Conservation (phyloP, 768 basidiomycete genomes). For the Podaxis mareebaensis region DNA sequence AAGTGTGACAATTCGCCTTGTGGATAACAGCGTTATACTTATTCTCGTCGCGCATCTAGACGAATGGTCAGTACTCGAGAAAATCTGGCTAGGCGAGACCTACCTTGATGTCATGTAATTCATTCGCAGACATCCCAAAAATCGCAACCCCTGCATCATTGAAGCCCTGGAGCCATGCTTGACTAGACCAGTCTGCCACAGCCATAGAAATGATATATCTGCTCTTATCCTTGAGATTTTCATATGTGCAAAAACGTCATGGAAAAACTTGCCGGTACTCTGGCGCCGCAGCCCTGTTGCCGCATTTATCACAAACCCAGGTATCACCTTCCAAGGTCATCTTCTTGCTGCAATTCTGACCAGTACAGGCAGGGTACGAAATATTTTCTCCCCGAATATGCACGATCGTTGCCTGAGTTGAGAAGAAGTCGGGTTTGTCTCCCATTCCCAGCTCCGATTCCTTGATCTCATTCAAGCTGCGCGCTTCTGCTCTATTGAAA, state of each 20-base stretch:
- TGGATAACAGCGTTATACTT: constrained; percentile 61
- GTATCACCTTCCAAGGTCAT: constrained; percentile 63
- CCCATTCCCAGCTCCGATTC: constrained; percentile 71
- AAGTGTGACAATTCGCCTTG: constrained; percentile 66
- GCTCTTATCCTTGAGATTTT: constrained; percentile 3
- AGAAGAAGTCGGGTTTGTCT: constrained; percentile 82
- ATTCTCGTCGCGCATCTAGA: constrained; percentile 58
- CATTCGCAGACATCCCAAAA: constrained; percentile 78
- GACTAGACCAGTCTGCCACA: constrained; percentile 86
- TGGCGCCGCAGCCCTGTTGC: constrained; percentile 65
- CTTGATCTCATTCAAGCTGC: constrained; percentile 76
- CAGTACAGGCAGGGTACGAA: constrained; percentile 87
- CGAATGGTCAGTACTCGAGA: neutral
- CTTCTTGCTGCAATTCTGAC: constrained; percentile 86
- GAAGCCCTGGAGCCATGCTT: constrained; percentile 93
- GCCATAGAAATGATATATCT: constrained; percentile 86
- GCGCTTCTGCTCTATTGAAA: constrained; percentile 74
- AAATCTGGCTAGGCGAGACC: neutral
- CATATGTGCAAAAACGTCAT: neutral
- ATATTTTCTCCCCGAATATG: constrained; percentile 84
- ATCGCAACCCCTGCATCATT: constrained; percentile 84
- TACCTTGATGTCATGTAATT: constrained; percentile 75
- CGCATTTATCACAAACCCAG: constrained; percentile 97
- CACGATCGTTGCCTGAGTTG: constrained; percentile 78
- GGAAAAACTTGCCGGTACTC: constrained; percentile 68